These are phyloP conservation scores for Colletotrichum aenigma DNA, from an alignment of 2,329 filamentous ascomycete genomes.

Conservation along the genomic window DNA sequence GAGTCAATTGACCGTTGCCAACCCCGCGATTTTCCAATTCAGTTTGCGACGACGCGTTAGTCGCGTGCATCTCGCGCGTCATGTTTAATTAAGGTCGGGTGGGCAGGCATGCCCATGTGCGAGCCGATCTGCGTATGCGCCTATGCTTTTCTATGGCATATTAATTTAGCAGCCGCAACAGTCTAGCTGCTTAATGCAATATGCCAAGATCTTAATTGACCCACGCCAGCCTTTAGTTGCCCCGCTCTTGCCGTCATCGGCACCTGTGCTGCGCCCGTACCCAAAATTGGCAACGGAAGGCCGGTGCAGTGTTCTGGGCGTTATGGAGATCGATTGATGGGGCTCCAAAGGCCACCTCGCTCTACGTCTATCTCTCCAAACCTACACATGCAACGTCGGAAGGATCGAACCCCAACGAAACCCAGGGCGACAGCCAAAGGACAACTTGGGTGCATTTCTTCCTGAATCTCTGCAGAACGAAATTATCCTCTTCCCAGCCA, in stretches of 20 bases:
- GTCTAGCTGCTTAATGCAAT: neutral
- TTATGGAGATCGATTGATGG: neutral
- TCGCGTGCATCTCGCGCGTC: neutral
- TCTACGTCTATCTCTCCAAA: neutral
- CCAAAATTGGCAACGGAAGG: neutral
- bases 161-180: neutral
- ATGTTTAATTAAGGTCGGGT: neutral
- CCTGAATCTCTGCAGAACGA: neutral
- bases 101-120: neutral
- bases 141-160: neutral
- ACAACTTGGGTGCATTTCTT: neutral
- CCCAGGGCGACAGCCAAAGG: neutral
- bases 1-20: slow-evolving; percentile 18
- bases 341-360: neutral
- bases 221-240: neutral
- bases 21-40: slow-evolving; percentile 30
- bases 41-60: neutral
- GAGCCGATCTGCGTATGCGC: neutral
- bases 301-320: neutral
- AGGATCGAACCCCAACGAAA: neutral
- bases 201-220: neutral
- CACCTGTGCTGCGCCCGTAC: neutral
- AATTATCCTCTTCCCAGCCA: neutral
- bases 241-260: neutral
- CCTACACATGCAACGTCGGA: neutral